Conservation (phyloP, 2,329 filamentous ascomycete genomes). For the Malbranchea zuffiana region DNA sequence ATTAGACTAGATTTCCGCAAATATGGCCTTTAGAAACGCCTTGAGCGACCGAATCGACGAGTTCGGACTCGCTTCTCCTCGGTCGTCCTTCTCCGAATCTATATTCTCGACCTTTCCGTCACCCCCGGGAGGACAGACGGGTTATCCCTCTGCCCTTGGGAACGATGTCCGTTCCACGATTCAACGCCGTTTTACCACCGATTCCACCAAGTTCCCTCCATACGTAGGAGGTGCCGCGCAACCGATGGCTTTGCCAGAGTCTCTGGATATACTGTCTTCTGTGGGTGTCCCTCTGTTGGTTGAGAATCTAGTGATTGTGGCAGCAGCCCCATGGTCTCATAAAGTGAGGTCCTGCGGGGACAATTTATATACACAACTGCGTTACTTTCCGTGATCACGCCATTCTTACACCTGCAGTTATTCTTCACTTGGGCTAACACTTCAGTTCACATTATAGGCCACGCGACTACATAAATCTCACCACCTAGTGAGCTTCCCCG, state of each 20-base stretch:
- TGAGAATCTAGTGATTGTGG: conserved; percentile 5
- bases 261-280: conserved; percentile 43
- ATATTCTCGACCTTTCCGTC: conserved; percentile 64
- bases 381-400: conserved; percentile 2
- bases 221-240: conserved; percentile 51
- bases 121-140: conserved; percentile 56
- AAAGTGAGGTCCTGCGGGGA: conserved; percentile 7
- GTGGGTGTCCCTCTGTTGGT: conserved; percentile 30
- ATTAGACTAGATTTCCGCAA: conserved; percentile 10
- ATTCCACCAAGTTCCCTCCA: conserved; percentile 71
- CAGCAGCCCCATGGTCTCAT: background rate
- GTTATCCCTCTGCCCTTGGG: conserved; percentile 49
- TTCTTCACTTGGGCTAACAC: conserved; percentile 10
- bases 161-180: conserved; percentile 66
- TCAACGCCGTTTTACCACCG: conserved; percentile 88
- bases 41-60: conserved; percentile 63
- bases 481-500: conserved; percentile 18
- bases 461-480: conserved; percentile 19
- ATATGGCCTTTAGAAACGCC: conserved; percentile 55
- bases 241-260: conserved; percentile 43
- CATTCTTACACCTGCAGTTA: background rate
- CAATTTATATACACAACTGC: conserved; percentile 1
- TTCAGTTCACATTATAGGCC: conserved; percentile 15
- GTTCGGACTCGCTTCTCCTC: conserved; percentile 64
- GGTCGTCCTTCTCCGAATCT: conserved; percentile 65